Base-by-base conservation (phyloP, 2,329 filamentous ascomycete genomes). In the Trichophyton verrucosum region DNA sequence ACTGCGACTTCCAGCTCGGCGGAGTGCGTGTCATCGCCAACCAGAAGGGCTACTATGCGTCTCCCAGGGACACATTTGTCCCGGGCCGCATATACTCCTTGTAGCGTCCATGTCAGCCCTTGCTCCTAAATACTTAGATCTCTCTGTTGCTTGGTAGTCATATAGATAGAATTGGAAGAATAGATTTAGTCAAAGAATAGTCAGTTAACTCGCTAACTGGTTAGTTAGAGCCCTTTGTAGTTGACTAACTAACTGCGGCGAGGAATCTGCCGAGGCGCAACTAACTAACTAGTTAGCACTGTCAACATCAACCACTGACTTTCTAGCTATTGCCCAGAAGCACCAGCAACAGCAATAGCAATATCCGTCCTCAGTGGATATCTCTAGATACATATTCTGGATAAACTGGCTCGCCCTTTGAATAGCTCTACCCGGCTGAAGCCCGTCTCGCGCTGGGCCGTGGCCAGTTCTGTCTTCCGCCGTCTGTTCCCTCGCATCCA, bases 401-500 rank as follows among this genome's bases (percentile, higher is more conserved):
- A n/a, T n/a, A 44, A 17, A 44, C 49, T 53, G 49, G 49, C 49
- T 53, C 49, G 49, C 15, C 49, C 49, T 53, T 24, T 33, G 49
- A 9, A n/a, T 8, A 27, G 22, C 17, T 27, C 22, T 5, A 13
- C 22, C 46, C 15, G 46, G 53, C 53, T 30, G 22, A 53, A 53
- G 27, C 20, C 49, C 49, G 22, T 53, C 49, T 15, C 27, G 15
- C 49, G 49, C 27, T 24, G 20, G 20, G 17, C n/a, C 9, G 13
- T 24, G 20, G 20, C 30, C n/a, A 38, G n/a, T 5, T 47, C 61
- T 9, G 40, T 58, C 46, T 71, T 90, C 57, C 81, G 86, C 66
- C 68, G 68, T 67, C 15, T 85, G 84, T 85, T 91, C 68, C 86
- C 87, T n/a, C 77, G 79, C 66, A 76, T 81, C 63, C 82, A 82